Evolutionary conservation across 768 basidiomycete genomes (phyloP).

Genomic region (Sutorius australiensis): DNA sequence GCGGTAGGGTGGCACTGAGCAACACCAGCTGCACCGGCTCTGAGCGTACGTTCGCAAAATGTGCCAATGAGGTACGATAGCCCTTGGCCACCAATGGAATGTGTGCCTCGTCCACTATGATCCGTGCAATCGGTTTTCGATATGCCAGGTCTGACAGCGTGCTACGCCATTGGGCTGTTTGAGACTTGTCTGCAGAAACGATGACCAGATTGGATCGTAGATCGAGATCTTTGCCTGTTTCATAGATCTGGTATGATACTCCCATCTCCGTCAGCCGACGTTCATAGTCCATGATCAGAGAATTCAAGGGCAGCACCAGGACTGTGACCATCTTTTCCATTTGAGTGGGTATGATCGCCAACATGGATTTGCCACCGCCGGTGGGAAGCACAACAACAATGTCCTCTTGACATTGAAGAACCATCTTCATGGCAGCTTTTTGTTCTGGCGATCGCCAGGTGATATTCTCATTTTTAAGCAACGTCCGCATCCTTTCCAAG

Average conservation of each 20-base stretch:
- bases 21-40: constrained; percentile 17
- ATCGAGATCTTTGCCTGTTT: neutral
- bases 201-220: constrained; percentile 2
- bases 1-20: constrained; percentile 18
- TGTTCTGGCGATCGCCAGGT: neutral
- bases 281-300: neutral
- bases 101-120: constrained; percentile 27
- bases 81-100: constrained; percentile 2
- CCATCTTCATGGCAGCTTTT: neutral
- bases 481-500: neutral
- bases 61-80: constrained; percentile 8
- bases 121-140: neutral
- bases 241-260: neutral
- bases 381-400: neutral
- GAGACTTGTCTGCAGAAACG: constrained; percentile 5
- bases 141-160: neutral
- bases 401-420: neutral
- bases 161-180: constrained; percentile 1
- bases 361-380: neutral
- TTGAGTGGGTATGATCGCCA: neutral
- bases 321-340: neutral
- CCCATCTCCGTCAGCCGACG: neutral
- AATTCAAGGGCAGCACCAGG: neutral
- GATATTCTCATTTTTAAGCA: neutral
- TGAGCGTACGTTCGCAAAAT: neutral